Evolutionary conservation across 768 basidiomycete genomes (phyloP).

Genomic region (Russula vinacea): DNA sequence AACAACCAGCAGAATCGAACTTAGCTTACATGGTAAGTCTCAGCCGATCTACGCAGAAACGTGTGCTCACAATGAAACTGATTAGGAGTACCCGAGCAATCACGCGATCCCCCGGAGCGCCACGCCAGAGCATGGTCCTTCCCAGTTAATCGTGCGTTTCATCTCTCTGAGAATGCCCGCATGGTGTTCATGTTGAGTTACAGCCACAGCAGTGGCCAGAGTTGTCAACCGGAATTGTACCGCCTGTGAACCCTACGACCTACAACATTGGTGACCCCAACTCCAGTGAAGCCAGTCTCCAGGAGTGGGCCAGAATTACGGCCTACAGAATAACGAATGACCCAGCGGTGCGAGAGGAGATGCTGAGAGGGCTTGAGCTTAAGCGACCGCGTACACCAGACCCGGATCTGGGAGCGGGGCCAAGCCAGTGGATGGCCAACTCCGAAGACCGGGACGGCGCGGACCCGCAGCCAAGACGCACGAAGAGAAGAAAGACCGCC

Average conservation of each 20-base stretch:
- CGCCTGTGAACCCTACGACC: not conserved
- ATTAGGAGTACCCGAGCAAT: not conserved
- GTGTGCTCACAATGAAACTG: not conserved
- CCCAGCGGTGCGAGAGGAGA: not conserved
- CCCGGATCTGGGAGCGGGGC: not conserved
- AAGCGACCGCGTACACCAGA: not conserved
- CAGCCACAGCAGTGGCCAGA: not conserved
- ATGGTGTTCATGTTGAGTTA: not conserved
- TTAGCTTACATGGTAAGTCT: not conserved
- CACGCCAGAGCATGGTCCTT: not conserved
- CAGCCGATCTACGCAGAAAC: not conserved
- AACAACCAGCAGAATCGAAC: not conserved
- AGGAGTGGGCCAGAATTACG: not conserved
- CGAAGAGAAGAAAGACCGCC: not conserved
- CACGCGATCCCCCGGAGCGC: no score
- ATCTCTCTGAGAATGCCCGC: not conserved
- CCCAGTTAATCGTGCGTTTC: not conserved
- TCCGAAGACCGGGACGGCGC: no score
- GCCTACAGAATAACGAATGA: no score
- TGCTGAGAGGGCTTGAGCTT: no score
- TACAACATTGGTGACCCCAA: not conserved
- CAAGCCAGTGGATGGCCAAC: not conserved
- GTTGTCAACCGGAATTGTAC: not conserved
- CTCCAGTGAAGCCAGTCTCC: no score
- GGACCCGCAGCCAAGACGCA: no score